These are phyloP conservation scores for Durotheca rogersii DNA, from an alignment of 495 filamentous ascomycete genomes.

Conservation along the genomic window DNA sequence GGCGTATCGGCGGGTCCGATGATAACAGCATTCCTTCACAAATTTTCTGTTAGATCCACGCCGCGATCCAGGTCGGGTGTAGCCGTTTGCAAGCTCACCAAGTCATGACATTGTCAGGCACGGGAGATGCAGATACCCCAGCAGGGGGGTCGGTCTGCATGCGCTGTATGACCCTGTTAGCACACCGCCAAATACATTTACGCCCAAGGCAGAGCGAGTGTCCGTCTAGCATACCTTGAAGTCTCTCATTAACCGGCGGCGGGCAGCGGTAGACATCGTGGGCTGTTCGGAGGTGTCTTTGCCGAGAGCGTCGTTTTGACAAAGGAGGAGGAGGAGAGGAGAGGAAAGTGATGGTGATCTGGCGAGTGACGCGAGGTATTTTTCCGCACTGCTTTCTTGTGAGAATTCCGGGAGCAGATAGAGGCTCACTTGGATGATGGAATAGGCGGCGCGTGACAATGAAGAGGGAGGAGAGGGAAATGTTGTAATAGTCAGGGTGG, in stretches of 20 bases:
- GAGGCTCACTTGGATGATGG: background rate
- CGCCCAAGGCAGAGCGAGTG: background rate
- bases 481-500: conserved; percentile 5
- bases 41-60: conserved; percentile 17
- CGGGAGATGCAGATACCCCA: conserved; percentile 93
- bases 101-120: conserved; percentile 99
- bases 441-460: background rate
- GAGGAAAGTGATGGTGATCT: conserved; percentile 4
- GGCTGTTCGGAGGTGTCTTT: background rate
- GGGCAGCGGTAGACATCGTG: conserved; percentile 88
- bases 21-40: conserved; percentile 91
- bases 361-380: background rate
- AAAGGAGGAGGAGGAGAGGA: too few relatives aligned
- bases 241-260: conserved; percentile 94
- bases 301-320: too few relatives aligned
- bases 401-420: background rate
- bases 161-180: conserved; percentile 58
- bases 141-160: conserved; percentile 99
- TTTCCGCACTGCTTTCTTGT: background rate
- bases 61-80: background rate
- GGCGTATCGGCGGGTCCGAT: conserved; percentile 97
- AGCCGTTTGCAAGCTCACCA: conserved; percentile 61
- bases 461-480: conserved; percentile 2
- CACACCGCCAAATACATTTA: background rate
- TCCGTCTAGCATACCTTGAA: conserved; percentile 74